These are phyloP conservation scores for Gonium pectorale DNA, from an alignment of 139 green algal genomes.

Conservation along the genomic window DNA sequence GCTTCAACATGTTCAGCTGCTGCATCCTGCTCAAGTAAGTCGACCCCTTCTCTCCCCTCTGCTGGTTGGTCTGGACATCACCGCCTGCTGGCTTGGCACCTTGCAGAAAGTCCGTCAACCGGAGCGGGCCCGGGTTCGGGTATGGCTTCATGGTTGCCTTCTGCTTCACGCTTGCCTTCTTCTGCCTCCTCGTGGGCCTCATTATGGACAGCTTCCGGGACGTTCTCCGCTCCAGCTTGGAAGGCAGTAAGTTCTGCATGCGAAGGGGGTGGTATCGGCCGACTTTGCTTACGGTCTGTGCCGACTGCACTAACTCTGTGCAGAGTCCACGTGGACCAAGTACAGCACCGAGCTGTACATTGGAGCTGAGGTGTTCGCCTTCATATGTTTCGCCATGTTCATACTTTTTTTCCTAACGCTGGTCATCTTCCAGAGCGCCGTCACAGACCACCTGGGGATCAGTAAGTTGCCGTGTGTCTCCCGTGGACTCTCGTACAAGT, in stretches of 20 bases:
- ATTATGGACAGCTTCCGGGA: conserved; percentile 61
- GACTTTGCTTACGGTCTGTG: too few species aligned
- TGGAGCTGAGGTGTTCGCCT: conserved; percentile 56
- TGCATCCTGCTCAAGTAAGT: conserved; percentile 46
- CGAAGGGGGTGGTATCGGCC: too few species aligned
- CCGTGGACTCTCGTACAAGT: too few species aligned
- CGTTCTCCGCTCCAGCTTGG: conserved; percentile 3
- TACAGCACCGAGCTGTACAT: conserved; percentile 55
- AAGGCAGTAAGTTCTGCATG: background rate
- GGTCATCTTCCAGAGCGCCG: conserved; percentile 59
- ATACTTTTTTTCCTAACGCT: conserved; percentile 61
- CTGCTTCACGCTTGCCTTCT: conserved; percentile 64
- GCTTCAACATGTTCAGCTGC: conserved; percentile 63
- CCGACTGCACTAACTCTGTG: background rate
- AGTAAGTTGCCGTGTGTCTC: too few species aligned
- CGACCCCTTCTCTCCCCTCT: too few species aligned
- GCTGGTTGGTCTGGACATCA: background rate
- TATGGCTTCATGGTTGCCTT: conserved; percentile 65
- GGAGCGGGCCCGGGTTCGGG: conserved; percentile 55
- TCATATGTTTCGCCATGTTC: conserved; percentile 61
- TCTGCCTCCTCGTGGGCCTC: conserved; percentile 56
- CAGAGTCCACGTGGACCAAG: conserved; percentile 49
- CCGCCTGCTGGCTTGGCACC: too few species aligned
- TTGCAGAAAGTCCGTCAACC: conserved; percentile 58
- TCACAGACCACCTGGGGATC: conserved; percentile 57